phyloP scores from a whole-genome alignment of 805 yeast species.

The Teunomyces aglyptinius region DNA sequence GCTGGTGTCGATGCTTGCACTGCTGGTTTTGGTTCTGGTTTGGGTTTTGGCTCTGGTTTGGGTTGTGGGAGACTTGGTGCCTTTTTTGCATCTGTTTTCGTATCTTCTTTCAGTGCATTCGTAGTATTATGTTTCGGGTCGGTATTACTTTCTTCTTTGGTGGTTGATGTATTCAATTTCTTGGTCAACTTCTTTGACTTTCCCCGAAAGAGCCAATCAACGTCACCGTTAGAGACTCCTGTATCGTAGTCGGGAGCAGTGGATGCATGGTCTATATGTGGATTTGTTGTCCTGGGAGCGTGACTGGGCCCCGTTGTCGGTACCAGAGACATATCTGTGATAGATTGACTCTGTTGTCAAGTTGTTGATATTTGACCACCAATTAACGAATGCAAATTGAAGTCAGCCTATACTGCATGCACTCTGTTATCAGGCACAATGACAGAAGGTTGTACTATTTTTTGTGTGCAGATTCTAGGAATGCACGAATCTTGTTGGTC shows the following conservation, averaged over 20 bases:
- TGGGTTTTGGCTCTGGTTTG: too few relatives aligned
- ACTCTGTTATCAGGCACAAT: background rate
- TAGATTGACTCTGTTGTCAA: background rate
- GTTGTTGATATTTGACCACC: background rate
- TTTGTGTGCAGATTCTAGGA: too few relatives aligned
- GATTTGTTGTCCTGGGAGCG: background rate
- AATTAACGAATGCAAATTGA: background rate
- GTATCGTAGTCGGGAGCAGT: constrained; percentile 22
- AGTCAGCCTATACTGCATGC: background rate
- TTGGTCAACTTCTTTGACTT: constrained; percentile 58
- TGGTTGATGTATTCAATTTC: constrained; percentile 27
- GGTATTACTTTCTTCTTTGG: constrained; percentile 2
- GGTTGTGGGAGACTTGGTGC: background rate
- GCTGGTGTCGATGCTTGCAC: too few relatives aligned
- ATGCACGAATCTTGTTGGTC: too few relatives aligned
- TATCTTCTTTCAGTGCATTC: background rate
- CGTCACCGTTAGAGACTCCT: constrained; percentile 72
- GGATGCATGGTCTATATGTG: background rate
- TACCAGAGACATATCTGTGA: background rate
- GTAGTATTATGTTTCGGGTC: background rate
- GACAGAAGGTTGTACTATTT: too few relatives aligned
- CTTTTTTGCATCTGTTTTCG: background rate
- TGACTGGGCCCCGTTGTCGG: background rate
- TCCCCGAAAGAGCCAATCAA: constrained; percentile 85
- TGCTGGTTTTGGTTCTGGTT: too few relatives aligned